Base-by-base conservation (phyloP, 2,329 filamentous ascomycete genomes). In the Colletotrichum sublineola region DNA sequence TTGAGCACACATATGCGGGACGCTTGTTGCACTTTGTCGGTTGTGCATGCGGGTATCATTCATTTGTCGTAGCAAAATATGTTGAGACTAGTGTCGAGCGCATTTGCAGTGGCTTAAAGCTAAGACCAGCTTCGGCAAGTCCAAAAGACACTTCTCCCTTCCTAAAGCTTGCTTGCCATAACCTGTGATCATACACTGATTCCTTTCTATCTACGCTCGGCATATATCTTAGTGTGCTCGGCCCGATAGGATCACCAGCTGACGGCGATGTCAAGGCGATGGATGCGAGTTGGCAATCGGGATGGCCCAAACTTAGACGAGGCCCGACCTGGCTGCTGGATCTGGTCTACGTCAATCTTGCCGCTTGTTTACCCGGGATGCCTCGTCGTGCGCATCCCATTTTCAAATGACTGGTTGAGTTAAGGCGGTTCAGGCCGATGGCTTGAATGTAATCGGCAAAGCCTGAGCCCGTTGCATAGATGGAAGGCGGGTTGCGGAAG, bases 1-100 rank as follows among this genome's bases (percentile, higher is more conserved):
- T 18, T 40, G 12, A 52, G 20, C 31, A 70, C 14, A 50, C 40
- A 61, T 29, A 50, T 20, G 46, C 31, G 14, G 31, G 40, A 63
- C n/a, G 50, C 40, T 63, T 56, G 9, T 46, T 66, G n/a, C 40
- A 46, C 29, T 50, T 36, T 8, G 61, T 53, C 36, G 46, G 24
- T 50, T 24, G 29, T 42, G 48, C 18, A n/a, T 52, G 20, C 40
- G 14, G 36, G 48, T 9, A 53, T 31, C 36, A 31, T 31, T 63
- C 61, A 38, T 53, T 53, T 12, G 31, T 15, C 11, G n/a, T 53
- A 36, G 48, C 46, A 46, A 38, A 40, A 63, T 18, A 24, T 31
- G 6, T 42, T 6, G 6, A 42, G 33, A 18, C 48, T 24, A 12
- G 42, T 50, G 18, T 62, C 38, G n/a, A 63, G 46, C 24, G 61